phyloP scores from a whole-genome alignment of 495 filamentous ascomycete genomes.

The Aspergillus haitiensis region DNA sequence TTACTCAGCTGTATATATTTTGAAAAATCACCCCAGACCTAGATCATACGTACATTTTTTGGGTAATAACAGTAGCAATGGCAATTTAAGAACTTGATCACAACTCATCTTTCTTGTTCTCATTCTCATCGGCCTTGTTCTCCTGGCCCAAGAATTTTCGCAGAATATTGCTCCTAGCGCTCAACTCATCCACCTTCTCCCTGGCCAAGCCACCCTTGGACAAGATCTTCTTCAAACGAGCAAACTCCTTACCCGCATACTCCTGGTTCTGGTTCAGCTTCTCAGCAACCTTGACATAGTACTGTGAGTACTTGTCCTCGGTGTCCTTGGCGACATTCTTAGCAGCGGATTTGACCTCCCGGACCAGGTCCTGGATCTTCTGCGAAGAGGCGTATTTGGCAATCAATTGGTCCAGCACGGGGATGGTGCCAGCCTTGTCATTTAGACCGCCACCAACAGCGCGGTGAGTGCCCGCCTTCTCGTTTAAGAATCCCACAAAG shows the following conservation, averaged over 20 bases:
- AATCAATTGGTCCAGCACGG: slow-evolving; percentile 71
- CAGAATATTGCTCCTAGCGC: slow-evolving; percentile 84
- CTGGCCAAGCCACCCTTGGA: slow-evolving; percentile 82
- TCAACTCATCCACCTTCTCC: slow-evolving; percentile 86
- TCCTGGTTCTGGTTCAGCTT: slow-evolving; percentile 75
- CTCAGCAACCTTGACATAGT: slow-evolving; percentile 87
- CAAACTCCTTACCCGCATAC: slow-evolving; percentile 84
- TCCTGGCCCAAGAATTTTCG: slow-evolving; percentile 63
- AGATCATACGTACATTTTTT: too few relatives aligned
- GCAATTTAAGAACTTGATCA: slow-evolving; percentile 37
- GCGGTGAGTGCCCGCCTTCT: slow-evolving; percentile 86
- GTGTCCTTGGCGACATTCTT: slow-evolving; percentile 61
- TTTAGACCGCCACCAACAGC: slow-evolving; percentile 78
- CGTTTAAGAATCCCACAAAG: slow-evolving; percentile 80
- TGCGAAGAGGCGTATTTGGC: slow-evolving; percentile 57
- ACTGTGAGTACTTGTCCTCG: slow-evolving; percentile 83
- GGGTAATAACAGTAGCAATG: too few relatives aligned
- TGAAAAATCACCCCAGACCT: too few relatives aligned
- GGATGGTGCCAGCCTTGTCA: slow-evolving; percentile 77
- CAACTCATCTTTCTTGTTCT: slow-evolving; percentile 64
- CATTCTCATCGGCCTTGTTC: slow-evolving; percentile 29
- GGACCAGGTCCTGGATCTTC: slow-evolving; percentile 57
- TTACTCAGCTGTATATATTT: too few relatives aligned
- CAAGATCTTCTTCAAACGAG: slow-evolving; percentile 74
- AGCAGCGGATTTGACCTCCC: slow-evolving; percentile 69